Percentiles rank a stretch among this genome's conserved stretches.
Evolutionary conservation across 2,329 filamentous ascomycete species (phyloP).

Genomic region (Colletotrichum sp.): DNA sequence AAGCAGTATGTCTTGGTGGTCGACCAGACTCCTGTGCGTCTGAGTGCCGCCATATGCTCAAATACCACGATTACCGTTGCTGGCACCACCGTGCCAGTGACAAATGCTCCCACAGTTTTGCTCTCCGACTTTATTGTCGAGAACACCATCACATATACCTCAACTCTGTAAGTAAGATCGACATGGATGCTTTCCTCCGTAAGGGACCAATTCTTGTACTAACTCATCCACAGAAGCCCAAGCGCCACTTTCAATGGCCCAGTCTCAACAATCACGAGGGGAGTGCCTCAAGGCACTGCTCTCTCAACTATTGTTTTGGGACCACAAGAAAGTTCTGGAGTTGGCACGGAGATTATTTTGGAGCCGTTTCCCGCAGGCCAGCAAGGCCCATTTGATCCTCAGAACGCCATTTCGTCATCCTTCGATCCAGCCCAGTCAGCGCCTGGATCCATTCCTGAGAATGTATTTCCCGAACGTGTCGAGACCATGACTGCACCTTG

Average conservation of each 20-base stretch:
- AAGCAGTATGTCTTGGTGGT: background rate
- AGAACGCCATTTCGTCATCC: background rate
- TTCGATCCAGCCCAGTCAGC: background rate
- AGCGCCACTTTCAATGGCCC: background rate
- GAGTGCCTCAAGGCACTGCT: background rate
- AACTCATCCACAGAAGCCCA: background rate
- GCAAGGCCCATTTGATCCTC: background rate
- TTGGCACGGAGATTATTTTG: background rate
- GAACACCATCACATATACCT: background rate
- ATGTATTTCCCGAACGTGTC: background rate
- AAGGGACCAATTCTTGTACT: background rate
- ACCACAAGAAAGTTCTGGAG: background rate
- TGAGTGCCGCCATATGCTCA: background rate
- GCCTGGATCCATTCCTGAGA: background rate
- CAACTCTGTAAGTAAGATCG: background rate
- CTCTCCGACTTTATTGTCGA: background rate
- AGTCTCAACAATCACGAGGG: background rate
- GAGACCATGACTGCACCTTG: background rate
- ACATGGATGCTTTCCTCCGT: accelerated
- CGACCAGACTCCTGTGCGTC: background rate
- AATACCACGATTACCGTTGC: conserved; percentile 1
- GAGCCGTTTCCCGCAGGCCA: background rate
- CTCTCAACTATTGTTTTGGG: background rate
- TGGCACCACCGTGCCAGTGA: background rate
- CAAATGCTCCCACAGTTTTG: background rate